Percentiles rank a stretch among this genome's conserved stretches.
Conservation (phyloP, 345 rosid genomes). For the Gossypium herbaceum region DNA sequence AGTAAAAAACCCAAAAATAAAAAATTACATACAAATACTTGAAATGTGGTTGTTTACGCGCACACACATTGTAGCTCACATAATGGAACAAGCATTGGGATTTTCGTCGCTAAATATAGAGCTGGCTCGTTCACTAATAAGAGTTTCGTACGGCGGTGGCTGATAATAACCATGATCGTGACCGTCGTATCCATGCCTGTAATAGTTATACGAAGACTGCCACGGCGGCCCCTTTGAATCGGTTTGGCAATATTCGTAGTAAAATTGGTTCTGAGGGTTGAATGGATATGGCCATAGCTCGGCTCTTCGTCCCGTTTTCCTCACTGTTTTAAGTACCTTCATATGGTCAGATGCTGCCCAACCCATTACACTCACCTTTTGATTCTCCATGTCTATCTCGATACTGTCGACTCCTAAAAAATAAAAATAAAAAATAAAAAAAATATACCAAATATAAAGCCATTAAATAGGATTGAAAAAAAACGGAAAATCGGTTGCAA, state of each 20-base stretch:
- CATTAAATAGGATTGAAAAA: too few species aligned
- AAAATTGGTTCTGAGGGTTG: constrained; percentile 42
- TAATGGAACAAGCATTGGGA: constrained; percentile 66
- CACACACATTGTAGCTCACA: constrained; percentile 21
- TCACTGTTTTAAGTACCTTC: constrained; percentile 58
- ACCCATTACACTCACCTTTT: constrained; percentile 78
- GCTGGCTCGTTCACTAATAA: constrained; percentile 32
- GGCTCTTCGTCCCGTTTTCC: constrained; percentile 48
- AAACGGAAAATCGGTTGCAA: too few species aligned
- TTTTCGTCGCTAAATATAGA: constrained; percentile 68
- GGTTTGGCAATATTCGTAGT: constrained; percentile 15
- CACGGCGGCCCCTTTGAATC: not conserved
- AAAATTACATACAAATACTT: not conserved
- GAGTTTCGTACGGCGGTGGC: constrained; percentile 28
- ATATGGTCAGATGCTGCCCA: constrained; percentile 46
- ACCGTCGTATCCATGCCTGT: constrained; percentile 44
- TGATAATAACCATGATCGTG: constrained; percentile 41
- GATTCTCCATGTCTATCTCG: constrained; percentile 53
- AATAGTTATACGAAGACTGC: constrained; percentile 42
- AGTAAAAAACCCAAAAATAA: too few species aligned
- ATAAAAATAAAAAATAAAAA: not conserved
- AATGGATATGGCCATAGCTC: constrained; percentile 67
- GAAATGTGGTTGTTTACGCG: not conserved
- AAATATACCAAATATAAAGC: not conserved
- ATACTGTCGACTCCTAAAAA: constrained; percentile 56